Evolutionary conservation across 2,329 filamentous ascomycete genomes (phyloP).

Genomic region (Colletotrichum sp.): DNA sequence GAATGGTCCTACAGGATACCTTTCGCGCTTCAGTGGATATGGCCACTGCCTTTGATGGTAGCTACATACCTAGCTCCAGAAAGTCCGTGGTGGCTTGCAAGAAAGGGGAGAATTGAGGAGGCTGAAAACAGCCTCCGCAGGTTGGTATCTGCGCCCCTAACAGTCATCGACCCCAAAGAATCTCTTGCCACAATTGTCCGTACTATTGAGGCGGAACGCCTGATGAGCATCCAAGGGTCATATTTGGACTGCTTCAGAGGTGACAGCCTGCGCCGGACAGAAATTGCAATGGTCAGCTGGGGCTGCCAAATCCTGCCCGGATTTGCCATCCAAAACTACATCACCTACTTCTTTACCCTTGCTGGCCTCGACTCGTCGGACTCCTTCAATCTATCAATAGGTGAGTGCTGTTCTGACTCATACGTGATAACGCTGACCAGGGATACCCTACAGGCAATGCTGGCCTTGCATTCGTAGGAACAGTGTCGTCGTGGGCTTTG

Average conservation of each 20-base stretch:
- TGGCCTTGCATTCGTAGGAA: slow-evolving; percentile 40
- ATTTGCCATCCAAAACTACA: slow-evolving; percentile 35
- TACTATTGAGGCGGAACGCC: slow-evolving; percentile 29
- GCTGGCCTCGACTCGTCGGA: slow-evolving; percentile 31
- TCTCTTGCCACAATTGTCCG: not conserved
- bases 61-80: slow-evolving; percentile 38
- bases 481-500: slow-evolving; percentile 48
- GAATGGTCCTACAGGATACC: slow-evolving; percentile 32
- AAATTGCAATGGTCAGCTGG: slow-evolving; percentile 45
- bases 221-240: slow-evolving; percentile 50
- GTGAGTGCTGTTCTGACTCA: not conserved
- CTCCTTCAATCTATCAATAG: not conserved
- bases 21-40: slow-evolving; percentile 43
- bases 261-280: slow-evolving; percentile 41
- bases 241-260: slow-evolving; percentile 52
- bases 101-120: slow-evolving; percentile 51
- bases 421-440: not conserved
- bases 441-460: not conserved
- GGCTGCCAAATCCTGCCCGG: slow-evolving; percentile 45
- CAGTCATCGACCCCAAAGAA: not conserved
- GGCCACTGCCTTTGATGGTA: slow-evolving; percentile 35
- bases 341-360: slow-evolving; percentile 47
- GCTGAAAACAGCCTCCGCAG: slow-evolving; percentile 41
- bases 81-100: slow-evolving; percentile 40
- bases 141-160: slow-evolving; percentile 37